phyloP scores from a whole-genome alignment of 805 yeast genomes.

The Candida rishiriensis region DNA sequence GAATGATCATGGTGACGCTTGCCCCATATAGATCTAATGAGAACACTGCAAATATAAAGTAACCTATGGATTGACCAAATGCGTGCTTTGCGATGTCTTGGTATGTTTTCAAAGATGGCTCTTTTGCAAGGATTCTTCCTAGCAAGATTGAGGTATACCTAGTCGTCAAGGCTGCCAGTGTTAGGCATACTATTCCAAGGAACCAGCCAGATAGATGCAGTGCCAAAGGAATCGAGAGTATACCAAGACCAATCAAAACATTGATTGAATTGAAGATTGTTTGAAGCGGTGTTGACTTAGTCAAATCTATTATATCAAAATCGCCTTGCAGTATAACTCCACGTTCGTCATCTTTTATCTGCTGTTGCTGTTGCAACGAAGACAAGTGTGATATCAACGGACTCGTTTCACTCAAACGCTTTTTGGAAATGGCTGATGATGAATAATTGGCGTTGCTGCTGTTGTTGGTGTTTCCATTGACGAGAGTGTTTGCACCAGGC shows the following conservation, averaged over 20 bases:
- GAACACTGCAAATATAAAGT: slow-evolving; percentile 44
- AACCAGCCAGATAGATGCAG: slow-evolving; percentile 66
- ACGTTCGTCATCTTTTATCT: slow-evolving; percentile 4
- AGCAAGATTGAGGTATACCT: slow-evolving; percentile 50
- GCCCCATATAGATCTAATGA: slow-evolving; percentile 59
- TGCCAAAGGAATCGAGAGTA: slow-evolving; percentile 69
- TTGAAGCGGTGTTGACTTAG: slow-evolving; percentile 63
- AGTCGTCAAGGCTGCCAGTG: slow-evolving; percentile 45
- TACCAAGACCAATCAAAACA: slow-evolving; percentile 71
- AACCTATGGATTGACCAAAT: slow-evolving; percentile 43
- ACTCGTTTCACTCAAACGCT: too few species aligned
- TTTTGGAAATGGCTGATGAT: too few species aligned
- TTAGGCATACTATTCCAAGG: slow-evolving; percentile 39
- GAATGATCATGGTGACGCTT: slow-evolving; percentile 49
- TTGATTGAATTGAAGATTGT: slow-evolving; percentile 76
- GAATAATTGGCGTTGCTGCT: neutral
- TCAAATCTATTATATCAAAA: slow-evolving; percentile 17
- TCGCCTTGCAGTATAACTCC: slow-evolving; percentile 1
- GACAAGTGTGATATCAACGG: neutral
- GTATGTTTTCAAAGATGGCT: slow-evolving; percentile 44
- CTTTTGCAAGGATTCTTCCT: slow-evolving; percentile 41
- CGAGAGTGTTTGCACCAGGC: neutral
- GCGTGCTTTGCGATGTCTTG: slow-evolving; percentile 53
- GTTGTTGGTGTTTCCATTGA: neutral
- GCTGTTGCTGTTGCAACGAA: neutral